Conservation (phyloP, 164 flowering plant genomes). For the Houttuynia cordata region DNA sequence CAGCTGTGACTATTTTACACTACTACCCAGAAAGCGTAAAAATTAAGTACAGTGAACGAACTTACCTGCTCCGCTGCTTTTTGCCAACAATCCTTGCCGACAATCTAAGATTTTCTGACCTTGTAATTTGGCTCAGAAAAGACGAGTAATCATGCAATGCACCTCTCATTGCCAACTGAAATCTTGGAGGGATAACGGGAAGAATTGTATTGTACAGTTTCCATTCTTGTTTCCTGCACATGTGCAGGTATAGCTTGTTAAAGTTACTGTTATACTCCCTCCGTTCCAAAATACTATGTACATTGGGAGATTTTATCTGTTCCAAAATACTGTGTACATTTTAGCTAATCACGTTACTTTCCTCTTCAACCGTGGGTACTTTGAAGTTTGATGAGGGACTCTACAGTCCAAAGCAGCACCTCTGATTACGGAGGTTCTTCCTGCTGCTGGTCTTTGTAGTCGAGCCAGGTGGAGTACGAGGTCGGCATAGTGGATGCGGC, state of each 20-base stretch:
- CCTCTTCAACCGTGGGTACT: no score
- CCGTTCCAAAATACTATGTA: no score
- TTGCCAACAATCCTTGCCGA: constrained; percentile 18
- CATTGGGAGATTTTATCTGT: no score
- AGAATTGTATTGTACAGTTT: constrained; percentile 23
- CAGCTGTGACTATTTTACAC: no score
- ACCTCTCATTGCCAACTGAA: constrained; percentile 40
- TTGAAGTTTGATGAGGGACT: no score
- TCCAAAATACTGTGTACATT: no score
- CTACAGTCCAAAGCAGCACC: no score
- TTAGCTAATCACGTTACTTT: no score
- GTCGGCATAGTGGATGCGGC: constrained; percentile 4
- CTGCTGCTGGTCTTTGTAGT: constrained; percentile 1
- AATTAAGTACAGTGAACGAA: background rate
- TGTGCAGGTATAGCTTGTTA: background rate
- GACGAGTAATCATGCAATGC: constrained; percentile 68
- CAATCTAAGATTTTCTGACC: constrained; percentile 46
- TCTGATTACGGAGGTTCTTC: no score
- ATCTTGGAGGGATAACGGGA: constrained; percentile 42
- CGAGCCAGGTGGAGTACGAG: constrained; percentile 18
- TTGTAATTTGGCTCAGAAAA: constrained; percentile 54
- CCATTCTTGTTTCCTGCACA: constrained; percentile 40
- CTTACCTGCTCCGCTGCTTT: constrained; percentile 37
- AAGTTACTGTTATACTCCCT: background rate
- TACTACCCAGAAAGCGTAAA: no score